phyloP scores from a whole-genome alignment of 371 early-diverging fungal genomes.

The Amoeboaphelidium protococcarum region DNA sequence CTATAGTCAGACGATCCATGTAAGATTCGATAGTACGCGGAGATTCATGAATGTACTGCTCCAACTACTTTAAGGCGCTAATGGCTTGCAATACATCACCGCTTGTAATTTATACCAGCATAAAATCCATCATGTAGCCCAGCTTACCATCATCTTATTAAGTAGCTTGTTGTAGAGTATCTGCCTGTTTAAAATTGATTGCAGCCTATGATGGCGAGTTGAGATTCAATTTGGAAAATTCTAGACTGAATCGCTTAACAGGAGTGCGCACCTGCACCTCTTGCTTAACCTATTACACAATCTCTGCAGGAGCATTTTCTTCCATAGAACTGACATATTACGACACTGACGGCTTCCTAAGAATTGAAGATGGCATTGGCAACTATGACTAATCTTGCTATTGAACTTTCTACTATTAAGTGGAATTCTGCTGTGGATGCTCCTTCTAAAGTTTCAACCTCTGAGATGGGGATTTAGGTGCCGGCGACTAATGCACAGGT shows the following conservation, averaged over 20 bases:
- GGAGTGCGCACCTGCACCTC: not conserved
- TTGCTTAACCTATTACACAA: not conserved
- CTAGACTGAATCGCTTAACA: too few relatives aligned
- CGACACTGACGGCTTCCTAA: not conserved
- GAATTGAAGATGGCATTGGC: too few relatives aligned
- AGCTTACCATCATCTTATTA: too few relatives aligned
- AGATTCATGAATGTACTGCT: conserved; percentile 24
- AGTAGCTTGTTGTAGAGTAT: too few relatives aligned
- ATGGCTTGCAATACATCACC: conserved; percentile 36
- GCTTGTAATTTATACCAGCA: conserved; percentile 44
- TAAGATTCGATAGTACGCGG: conserved; percentile 26
- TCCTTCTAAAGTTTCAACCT: too few relatives aligned
- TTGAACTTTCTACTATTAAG: too few relatives aligned
- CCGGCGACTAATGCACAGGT: too few relatives aligned
- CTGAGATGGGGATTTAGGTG: too few relatives aligned
- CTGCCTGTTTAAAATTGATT: too few relatives aligned
- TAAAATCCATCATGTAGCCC: conserved; percentile 36
- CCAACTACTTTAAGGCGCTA: conserved; percentile 53
- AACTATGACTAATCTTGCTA: too few relatives aligned
- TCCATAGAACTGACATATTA: not conserved
- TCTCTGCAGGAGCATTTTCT: not conserved
- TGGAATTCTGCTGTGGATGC: too few relatives aligned
- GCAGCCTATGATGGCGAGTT: not conserved
- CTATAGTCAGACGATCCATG: conserved; percentile 34
- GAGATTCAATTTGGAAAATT: not conserved